Conservation (phyloP, 2,329 filamentous ascomycete species). For the Raffaelea arxii region DNA sequence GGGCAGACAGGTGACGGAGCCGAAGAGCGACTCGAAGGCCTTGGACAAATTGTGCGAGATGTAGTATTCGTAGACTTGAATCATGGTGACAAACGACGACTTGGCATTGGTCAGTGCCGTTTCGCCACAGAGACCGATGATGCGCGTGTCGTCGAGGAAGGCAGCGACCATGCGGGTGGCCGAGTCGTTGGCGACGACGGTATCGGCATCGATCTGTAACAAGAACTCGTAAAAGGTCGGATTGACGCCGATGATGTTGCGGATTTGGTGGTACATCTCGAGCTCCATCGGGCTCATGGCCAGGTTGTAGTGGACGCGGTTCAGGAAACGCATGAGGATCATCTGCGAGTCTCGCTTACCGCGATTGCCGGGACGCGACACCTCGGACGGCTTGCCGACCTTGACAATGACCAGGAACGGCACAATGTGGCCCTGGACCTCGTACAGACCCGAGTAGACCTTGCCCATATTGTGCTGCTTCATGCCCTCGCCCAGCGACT, state of each 20-base stretch:
- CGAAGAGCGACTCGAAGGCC: conserved; percentile 95
- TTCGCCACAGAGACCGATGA: conserved; percentile 94
- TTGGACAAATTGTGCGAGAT: conserved; percentile 97
- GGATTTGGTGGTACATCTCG: conserved; percentile 97
- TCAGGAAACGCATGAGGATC: conserved; percentile 97
- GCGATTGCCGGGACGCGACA: conserved; percentile 89
- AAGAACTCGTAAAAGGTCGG: conserved; percentile 97
- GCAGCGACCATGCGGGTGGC: conserved; percentile 85
- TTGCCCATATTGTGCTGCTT: conserved; percentile 99
- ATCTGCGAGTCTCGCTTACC: conserved; percentile 99
- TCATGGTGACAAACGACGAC: conserved; percentile 92
- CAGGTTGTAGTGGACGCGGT: conserved; percentile 95
- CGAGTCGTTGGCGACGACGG: conserved; percentile 80
- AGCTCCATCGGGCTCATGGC: conserved; percentile 94
- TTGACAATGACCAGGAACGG: conserved; percentile 96
- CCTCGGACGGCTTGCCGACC: conserved; percentile 94
- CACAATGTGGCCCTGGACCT: conserved; percentile 95
- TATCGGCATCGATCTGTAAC: conserved; percentile 95
- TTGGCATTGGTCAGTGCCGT: conserved; percentile 90
- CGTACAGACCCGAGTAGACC: conserved; percentile 93
- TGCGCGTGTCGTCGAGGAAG: conserved; percentile 81
- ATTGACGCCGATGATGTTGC: conserved; percentile 97
- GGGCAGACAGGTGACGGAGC: conserved; percentile 92
- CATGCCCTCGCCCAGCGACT: conserved; percentile 87
- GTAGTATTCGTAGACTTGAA: conserved; percentile 99